Evolutionary conservation across 179 eudicot genomes (phyloP), one percentile per base, ranked within the genome.

Genomic region (Gypsophila paniculata): DNA sequence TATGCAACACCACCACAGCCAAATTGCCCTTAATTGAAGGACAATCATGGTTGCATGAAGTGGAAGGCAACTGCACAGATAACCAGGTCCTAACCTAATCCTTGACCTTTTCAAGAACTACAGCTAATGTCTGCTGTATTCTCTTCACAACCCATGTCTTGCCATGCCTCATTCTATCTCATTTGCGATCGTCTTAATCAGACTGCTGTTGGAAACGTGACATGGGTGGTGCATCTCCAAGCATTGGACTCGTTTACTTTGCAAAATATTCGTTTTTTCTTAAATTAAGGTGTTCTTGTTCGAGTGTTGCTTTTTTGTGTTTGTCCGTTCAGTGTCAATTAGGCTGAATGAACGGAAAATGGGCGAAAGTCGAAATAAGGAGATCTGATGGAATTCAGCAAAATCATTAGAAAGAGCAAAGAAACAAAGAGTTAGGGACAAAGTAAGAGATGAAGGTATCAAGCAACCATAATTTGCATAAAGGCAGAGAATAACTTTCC

Each of bases 381-480:
- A 1, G 34, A 29, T 29, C 34, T 29, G 34, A 29, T 29, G 4
- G 34, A 29, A 29, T 29, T 54, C 10, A 57, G 61, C 14, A 11
- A 4, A 9, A 22, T 21, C 12, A 22, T 57, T 29, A n/a, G n/a
- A 57, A 23, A 57, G 6, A 14, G 59, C 23, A 18, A 57, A 22
- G 61, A 23, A 57, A 57, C 39, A 4, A 32, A 29, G 39, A 5
- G 11, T 5, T 11, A 42, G 69, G 53, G 51, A 65, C 52, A 19
- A 18, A 32, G 46, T 26, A 65, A 42, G 46, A 34, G 48, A 62
- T 15, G 48, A 17, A 3, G 66, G 66, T 62, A 14, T 36, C 26
- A 65, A 65, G 69, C 70, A 66, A 66, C 18, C 70, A 23, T 22
- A 66, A 23, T 29, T 42, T 65, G 69, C 69, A 39, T 17, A 38